Evolutionary conservation across 805 yeast species (phyloP).

Genomic region (Peterozyma xylosa): DNA sequence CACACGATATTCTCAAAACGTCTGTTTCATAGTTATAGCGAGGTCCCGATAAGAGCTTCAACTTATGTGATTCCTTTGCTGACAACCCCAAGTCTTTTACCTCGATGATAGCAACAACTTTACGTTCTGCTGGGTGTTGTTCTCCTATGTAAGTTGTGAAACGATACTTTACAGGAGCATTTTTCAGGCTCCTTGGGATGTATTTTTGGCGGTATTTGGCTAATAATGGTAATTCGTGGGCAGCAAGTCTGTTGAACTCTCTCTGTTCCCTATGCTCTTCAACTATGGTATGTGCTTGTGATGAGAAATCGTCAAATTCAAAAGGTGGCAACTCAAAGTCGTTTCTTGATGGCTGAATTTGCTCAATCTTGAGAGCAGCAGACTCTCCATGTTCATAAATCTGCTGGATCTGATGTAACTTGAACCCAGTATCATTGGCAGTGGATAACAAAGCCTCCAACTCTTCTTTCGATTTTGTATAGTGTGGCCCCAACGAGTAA

Average conservation of each 20-base stretch:
- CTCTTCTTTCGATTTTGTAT: conserved; percentile 44
- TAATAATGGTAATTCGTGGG: conserved; percentile 85
- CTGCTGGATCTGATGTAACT: conserved; percentile 18
- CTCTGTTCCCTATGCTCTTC: conserved; percentile 70
- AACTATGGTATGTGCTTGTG: conserved; percentile 63
- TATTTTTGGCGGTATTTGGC: conserved; percentile 70
- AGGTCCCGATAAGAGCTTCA: conserved; percentile 70
- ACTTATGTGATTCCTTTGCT: conserved; percentile 56
- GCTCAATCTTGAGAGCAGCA: conserved; percentile 31
- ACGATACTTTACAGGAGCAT: conserved; percentile 55
- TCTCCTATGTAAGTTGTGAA: conserved; percentile 75
- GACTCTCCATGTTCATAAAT: conserved; percentile 33
- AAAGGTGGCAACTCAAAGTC: conserved; percentile 34
- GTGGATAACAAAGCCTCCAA: conserved; percentile 48
- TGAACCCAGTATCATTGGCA: conserved; percentile 29
- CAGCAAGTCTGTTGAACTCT: conserved; percentile 73
- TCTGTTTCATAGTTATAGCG: conserved; percentile 63
- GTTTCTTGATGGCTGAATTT: conserved; percentile 20
- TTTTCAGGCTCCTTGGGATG: conserved; percentile 32
- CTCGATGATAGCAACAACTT: conserved; percentile 54
- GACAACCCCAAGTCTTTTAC: conserved; percentile 46
- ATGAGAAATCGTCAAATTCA: conserved; percentile 58
- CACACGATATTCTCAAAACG: conserved; percentile 55
- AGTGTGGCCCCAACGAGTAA: conserved; percentile 41
- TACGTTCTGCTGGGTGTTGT: conserved; percentile 57